Evolutionary conservation across 768 basidiomycete species (phyloP), one percentile per base, ranked within the genome.

Genomic region (Neoboletus magnificus): DNA sequence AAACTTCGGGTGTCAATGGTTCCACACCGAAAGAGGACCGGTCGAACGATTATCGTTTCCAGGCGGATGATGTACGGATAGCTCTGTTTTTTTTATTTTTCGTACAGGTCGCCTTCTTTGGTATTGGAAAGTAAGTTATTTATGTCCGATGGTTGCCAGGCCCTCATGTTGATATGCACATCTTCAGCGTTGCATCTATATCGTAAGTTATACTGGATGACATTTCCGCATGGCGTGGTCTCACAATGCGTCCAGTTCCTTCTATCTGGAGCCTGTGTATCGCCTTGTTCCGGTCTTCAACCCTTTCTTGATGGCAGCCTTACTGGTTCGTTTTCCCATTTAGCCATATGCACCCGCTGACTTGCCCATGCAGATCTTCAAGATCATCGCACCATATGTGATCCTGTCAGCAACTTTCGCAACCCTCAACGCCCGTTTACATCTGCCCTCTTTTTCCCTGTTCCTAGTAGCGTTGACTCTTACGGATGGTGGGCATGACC

Each of bases 201-300:
- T 88, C 90, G 84, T 89, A 60, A 62, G 86, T 77, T 35, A 18
- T 29, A 1, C 51, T 22, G 51, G 4, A 16, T 18, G 29, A 11
- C 20, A 50, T 6, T 20, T 23, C 44, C 30, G 20, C 25, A 39
- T 22, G 40, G 41, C 18, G 50, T 43, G 5, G 52, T 41, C 50
- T 63, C 12, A 49, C 30, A 15, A 22, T 8, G 23, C 16, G 6
- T 32, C 29, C 44, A 86, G 83, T 18, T 90, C 89, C 3, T 93
- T 93, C 71, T 93, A 94, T 69, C 78, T 93, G 20, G 91, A 86
- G 39, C 91, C 92, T 3, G 91, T 93, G 8, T 93, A 92, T 63
- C 86, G 91, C 18, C 77, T 94, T 16, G 86, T 93, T 58, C 90
- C 91, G 1, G 80, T 91, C 48, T 94, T 94, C 68, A 88, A 79